These are phyloP conservation scores for Cubamyces lactineus DNA, from an alignment of 768 basidiomycete genomes.

Conservation along the genomic window DNA sequence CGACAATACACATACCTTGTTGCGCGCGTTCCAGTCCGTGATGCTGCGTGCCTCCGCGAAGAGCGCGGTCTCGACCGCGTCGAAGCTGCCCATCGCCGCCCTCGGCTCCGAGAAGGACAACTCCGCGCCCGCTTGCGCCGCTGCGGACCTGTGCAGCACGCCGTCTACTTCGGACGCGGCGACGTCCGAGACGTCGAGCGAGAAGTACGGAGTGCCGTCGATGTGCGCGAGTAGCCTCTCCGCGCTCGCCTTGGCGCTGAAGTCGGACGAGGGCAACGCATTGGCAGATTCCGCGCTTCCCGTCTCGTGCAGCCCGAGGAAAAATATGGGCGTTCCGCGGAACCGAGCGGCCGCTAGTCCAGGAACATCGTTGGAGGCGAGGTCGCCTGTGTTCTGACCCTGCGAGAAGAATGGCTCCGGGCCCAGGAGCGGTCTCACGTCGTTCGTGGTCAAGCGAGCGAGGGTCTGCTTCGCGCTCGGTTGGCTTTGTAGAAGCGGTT, in stretches of 20 bases:
- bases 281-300: slow-evolving; percentile 40
- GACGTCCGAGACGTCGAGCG: slow-evolving; percentile 69
- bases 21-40: slow-evolving; percentile 92
- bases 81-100: slow-evolving; percentile 56
- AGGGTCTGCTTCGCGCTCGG: slow-evolving; percentile 41
- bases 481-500: slow-evolving; percentile 54
- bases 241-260: slow-evolving; percentile 40
- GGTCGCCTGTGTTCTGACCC: slow-evolving; percentile 49
- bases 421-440: slow-evolving; percentile 69
- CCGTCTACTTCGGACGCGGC: slow-evolving; percentile 48
- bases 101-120: slow-evolving; percentile 71
- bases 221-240: slow-evolving; percentile 58
- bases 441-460: slow-evolving; percentile 60
- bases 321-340: slow-evolving; percentile 64
- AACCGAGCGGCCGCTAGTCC: slow-evolving; percentile 61
- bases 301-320: slow-evolving; percentile 77
- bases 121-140: slow-evolving; percentile 41
- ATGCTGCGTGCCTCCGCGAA: slow-evolving; percentile 80
- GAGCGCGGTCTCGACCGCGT: slow-evolving; percentile 68
- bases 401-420: slow-evolving; percentile 73
- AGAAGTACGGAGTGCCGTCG: slow-evolving; percentile 84
- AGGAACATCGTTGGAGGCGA: slow-evolving; percentile 31
- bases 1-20: slow-evolving; percentile 55
- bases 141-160: slow-evolving; percentile 44
- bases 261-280: slow-evolving; percentile 69